Evolutionary conservation across 2,329 filamentous ascomycete genomes (phyloP).

Genomic region (Stachybotrys chlorohalonatus): DNA sequence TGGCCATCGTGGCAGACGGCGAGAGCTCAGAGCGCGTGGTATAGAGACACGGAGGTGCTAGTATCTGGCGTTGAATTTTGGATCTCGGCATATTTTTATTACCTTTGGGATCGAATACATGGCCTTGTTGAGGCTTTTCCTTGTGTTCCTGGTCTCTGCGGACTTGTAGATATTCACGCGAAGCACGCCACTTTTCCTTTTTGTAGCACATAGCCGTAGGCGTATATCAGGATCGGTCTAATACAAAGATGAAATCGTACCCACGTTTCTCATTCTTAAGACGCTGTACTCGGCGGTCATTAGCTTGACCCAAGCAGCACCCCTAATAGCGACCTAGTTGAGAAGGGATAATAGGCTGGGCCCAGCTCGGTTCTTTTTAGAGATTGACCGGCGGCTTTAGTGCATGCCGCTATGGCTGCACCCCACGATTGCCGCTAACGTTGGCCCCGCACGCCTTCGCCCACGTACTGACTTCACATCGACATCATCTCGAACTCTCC

Average conservation of each 20-base stretch:
- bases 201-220: not conserved
- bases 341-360: too few species aligned
- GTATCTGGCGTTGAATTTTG: conserved; percentile 7
- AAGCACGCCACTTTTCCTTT: conserved; percentile 11
- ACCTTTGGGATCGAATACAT: too few species aligned
- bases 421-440: not conserved
- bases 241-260: not conserved
- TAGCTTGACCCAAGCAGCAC: too few species aligned
- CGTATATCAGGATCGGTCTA: not conserved
- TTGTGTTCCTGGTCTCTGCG: conserved; percentile 8
- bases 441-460: not conserved
- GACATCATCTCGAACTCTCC: not conserved
- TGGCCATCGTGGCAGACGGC: conserved; percentile 79
- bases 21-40: conserved; percentile 73
- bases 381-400: not conserved
- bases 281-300: too few species aligned
- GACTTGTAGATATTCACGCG: conserved; percentile 9
- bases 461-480: too few species aligned
- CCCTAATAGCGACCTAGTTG: too few species aligned
- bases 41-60: conserved; percentile 26
- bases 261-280: not conserved
- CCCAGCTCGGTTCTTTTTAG: too few species aligned
- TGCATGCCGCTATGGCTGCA: not conserved
- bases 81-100: not conserved
- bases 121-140: conserved; percentile 1